phyloP scores from a whole-genome alignment of 1,284 basidiomycete genomes.

The Phlebopus sp. region DNA sequence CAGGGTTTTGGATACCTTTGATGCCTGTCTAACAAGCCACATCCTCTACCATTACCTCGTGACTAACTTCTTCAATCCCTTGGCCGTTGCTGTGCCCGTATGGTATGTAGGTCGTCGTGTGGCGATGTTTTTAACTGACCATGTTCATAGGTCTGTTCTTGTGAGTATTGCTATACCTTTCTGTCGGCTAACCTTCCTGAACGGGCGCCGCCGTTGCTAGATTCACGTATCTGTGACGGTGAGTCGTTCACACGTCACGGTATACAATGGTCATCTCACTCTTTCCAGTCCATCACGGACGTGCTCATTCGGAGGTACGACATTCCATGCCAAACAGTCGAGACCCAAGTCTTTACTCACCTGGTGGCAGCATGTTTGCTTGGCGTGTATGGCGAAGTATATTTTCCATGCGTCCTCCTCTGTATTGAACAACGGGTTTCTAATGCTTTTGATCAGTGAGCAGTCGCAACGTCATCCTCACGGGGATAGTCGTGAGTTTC shows the following conservation, averaged over 20 bases:
- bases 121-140: not conserved
- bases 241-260: constrained; percentile 12
- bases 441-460: constrained; percentile 36
- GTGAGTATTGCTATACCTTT: constrained; percentile 28
- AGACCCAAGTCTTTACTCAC: not conserved
- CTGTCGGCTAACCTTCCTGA: not conserved
- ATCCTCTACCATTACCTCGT: constrained; percentile 55
- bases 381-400: constrained; percentile 41
- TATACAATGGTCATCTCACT: not conserved
- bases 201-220: constrained; percentile 21
- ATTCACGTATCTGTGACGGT: constrained; percentile 45
- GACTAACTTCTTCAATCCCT: constrained; percentile 44
- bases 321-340: not conserved
- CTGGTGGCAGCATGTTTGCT: constrained; percentile 36
- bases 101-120: constrained; percentile 38
- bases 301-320: constrained; percentile 41
- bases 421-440: not conserved
- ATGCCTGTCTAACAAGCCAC: constrained; percentile 46
- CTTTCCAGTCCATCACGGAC: constrained; percentile 39
- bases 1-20: constrained; percentile 47
- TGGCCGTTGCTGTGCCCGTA: constrained; percentile 39
- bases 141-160: constrained; percentile 38
- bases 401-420: constrained; percentile 14
- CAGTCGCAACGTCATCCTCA: constrained; percentile 36
- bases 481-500: constrained; percentile 37